Conservation (phyloP, 1,284 basidiomycete species). For the Malassezia furfur region DNA sequence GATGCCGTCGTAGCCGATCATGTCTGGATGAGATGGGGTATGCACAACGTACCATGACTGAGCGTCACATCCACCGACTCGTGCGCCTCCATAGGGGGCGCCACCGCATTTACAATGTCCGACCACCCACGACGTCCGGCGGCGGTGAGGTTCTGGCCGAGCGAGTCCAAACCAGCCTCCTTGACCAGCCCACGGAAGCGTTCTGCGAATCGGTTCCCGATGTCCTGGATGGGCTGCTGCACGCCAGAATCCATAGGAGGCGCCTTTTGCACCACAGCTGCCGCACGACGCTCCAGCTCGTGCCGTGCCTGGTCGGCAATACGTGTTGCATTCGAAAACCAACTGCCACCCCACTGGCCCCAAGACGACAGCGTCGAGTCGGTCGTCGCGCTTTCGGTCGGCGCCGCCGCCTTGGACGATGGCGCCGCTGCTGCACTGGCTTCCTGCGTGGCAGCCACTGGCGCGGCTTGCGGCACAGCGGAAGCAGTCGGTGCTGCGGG, state of each 20-base stretch:
- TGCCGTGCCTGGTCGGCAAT: constrained; percentile 43
- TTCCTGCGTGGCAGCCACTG: neutral
- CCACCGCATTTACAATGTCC: constrained; percentile 88
- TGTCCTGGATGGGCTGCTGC: constrained; percentile 12
- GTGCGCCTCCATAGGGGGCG: constrained; percentile 93
- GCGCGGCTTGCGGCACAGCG: neutral
- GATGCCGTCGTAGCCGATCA: constrained; percentile 90
- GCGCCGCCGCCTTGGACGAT: neutral
- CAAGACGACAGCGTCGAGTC: constrained; percentile 44
- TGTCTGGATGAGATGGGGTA: constrained; percentile 46
- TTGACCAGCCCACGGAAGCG: constrained; percentile 35
- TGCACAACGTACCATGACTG: constrained; percentile 60
- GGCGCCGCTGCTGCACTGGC: neutral
- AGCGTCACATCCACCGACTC: constrained; percentile 94
- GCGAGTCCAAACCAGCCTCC: constrained; percentile 33
- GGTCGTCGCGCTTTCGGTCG: neutral
- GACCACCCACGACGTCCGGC: constrained; percentile 39
- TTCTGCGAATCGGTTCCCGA: constrained; percentile 32
- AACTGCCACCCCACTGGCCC: constrained; percentile 52
- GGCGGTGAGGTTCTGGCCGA: constrained; percentile 33
- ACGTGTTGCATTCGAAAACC: constrained; percentile 50
- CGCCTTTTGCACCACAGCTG: constrained; percentile 15
- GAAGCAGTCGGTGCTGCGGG: neutral
- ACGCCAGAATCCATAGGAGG: neutral
- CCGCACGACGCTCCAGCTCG: constrained; percentile 39